Base-by-base conservation (phyloP, 2,329 filamentous ascomycete species). In the Claviceps sp. region DNA sequence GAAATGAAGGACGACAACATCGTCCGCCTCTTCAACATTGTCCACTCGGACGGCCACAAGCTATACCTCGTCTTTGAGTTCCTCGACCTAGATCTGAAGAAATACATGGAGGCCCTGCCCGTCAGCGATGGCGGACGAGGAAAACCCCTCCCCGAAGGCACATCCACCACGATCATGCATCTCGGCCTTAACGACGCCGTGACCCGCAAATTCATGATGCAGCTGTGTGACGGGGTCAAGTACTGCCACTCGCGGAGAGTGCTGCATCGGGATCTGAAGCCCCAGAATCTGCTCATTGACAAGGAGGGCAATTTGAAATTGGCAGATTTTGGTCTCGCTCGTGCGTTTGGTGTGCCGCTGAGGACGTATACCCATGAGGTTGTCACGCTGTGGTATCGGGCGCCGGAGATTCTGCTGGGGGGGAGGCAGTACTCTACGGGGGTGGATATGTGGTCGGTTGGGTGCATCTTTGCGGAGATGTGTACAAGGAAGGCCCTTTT, bases 391-490 rank as follows among this genome's bases (percentile, higher is more conserved):
- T 95, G 89, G 89, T 95, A 95, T 67, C 85, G 90, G 56, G 79
- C 89, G 8, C 89, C 89, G 1, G 89, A 95, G 67, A 94, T 95
- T 68, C 77, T 95, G 20, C 81, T 95, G 1, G 89, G 89, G 64
- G 89, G 89, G 53, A 83, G 89, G 50, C 89, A 95, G 67, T 95
- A 95, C 72, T 93, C 87, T 14, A 95, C 89, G 14, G 89, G 89
- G 53, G 89, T 95, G 43, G 89, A 95, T 64, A 95, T 95, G 87
- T 95, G 89, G 89, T 93, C 87, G 36, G 84, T 90, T 48, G 89
- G 89, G 56, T 93, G 89, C 68, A 95, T 95, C 68, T 95, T 95
- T 67, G 89, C 90, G 9, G 89, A 95, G 70, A 95, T 95, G 90
- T 94, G 88, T 70, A 95, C 89, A 1, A 81, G 88, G 62, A 95